These are phyloP conservation scores for Mycena rosella DNA, from an alignment of 768 basidiomycete genomes.

Conservation along the genomic window DNA sequence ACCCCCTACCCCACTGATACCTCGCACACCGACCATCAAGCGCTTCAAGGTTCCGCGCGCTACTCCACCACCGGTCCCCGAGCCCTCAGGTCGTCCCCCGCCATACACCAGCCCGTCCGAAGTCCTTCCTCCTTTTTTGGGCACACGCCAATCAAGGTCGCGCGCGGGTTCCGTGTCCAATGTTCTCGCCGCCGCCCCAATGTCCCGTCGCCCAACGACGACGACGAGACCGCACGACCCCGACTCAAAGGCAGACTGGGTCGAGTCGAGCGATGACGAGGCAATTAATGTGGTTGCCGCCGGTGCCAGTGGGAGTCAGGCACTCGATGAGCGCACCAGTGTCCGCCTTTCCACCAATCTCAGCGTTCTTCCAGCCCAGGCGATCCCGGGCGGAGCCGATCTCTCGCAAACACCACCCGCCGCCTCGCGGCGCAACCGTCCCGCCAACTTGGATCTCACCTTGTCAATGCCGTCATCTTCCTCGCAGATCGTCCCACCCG, in stretches of 20 bases:
- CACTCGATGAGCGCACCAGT: conserved; percentile 87
- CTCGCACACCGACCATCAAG: conserved; percentile 46
- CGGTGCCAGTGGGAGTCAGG: conserved; percentile 84
- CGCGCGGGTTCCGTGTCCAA: conserved; percentile 70
- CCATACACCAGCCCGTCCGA: conserved; percentile 62
- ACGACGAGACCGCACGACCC: conserved; percentile 51
- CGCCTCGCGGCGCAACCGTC: conserved; percentile 64
- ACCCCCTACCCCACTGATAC: conserved; percentile 45
- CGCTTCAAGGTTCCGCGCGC: conserved; percentile 45
- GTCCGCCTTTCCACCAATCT: conserved; percentile 55
- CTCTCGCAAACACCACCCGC: conserved; percentile 31
- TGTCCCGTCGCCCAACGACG: conserved; percentile 50
- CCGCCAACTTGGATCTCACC: conserved; percentile 76
- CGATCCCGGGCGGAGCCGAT: conserved; percentile 42
- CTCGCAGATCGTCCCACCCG: conserved; percentile 49
- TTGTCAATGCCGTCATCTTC: conserved; percentile 49
- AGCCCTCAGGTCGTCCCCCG: conserved; percentile 71
- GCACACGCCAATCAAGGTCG: conserved; percentile 54
- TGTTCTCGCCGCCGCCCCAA: conserved; percentile 65
- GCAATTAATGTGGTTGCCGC: conserved; percentile 88
- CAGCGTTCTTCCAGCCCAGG: conserved; percentile 43
- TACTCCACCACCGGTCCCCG: conserved; percentile 41
- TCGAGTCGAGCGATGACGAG: conserved; percentile 87
- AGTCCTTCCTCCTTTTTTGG: conserved; percentile 52
- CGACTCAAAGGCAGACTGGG: conserved; percentile 75